Conservation (phyloP, 139 green algal species). For the Tetradesmus obliquus region DNA sequence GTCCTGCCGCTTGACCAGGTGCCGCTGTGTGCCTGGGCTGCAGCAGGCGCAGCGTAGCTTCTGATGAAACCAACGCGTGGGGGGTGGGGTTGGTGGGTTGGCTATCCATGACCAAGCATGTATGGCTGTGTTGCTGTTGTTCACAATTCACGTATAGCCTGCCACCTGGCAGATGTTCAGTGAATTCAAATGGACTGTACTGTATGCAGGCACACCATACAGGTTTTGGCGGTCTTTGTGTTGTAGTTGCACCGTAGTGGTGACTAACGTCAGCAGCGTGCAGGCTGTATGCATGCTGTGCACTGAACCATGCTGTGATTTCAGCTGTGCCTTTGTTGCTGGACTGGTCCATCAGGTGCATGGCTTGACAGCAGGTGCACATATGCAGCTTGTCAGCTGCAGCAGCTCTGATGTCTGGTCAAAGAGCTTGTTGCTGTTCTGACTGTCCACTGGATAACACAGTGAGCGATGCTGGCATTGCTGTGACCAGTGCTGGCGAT, state of each 20-base stretch:
- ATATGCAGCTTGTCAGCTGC: background rate
- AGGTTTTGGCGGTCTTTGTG: background rate
- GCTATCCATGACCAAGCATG: background rate
- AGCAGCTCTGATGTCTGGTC: background rate
- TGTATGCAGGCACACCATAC: background rate
- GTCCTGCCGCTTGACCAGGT: conserved; percentile 11
- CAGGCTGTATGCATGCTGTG: background rate
- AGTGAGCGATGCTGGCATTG: background rate
- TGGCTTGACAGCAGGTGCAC: background rate
- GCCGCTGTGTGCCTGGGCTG: background rate
- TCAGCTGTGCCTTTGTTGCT: background rate
- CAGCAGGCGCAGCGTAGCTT: background rate
- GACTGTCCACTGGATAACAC: background rate
- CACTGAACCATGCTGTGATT: background rate
- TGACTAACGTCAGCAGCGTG: background rate
- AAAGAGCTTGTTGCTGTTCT: background rate
- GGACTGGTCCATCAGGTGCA: background rate
- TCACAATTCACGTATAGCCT: background rate
- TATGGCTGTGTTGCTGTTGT: background rate
- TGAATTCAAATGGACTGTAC: background rate
- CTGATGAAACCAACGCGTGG: background rate
- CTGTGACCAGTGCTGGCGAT: background rate
- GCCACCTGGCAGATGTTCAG: background rate
- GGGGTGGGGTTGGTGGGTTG: background rate
- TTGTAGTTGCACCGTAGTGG: background rate